Evolutionary conservation across 257 asterid species (phyloP), one percentile per base, ranked within the genome.

Genomic region (Solanum appendiculatum): DNA sequence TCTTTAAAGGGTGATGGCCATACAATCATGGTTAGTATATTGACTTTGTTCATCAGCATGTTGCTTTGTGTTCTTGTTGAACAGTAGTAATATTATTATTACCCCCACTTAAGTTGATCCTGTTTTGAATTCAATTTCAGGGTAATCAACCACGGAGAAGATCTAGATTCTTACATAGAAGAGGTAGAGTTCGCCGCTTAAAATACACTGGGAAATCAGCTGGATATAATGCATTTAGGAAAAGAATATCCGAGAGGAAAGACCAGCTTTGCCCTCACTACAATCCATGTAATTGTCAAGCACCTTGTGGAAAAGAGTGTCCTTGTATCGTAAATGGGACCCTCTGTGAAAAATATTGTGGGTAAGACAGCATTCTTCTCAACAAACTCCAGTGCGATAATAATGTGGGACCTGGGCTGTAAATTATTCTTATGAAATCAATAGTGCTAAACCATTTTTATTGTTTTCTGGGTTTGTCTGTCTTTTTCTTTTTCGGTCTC

Each of bases 281-380:
- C 91, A 95, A 92, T 88, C 99, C 99, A 81, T 97, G 99, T 87
- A 95, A 96, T 69, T 97, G 99, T 91, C 93, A 94, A 90, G 88
- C 94, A 82, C 96, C 96, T 2, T 96, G 99, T 89, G 99, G 99
- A 85, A 97, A 96, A 90, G 95, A 96, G 58, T 97, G 99, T 68
- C 94, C 94, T 2, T 97, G 99, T 88, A 93, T 92, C 87, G 91
- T 94, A 70, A 96, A 93, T 86, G 98, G 97, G 31, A 97, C 99
- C 87, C 89, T 94, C 88, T 97, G 99, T 89, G 99, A 97, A 89
- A 97, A 97, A 86, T 97, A 96, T 86, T 97, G 99, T 58, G 99
- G 77, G 99, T 97, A 82, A 95, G 98, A 85, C 40, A 12, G 29
- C 88, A 58, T 86, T 84, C 51, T 63, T 74, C 25, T 36, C 14